Evolutionary conservation across 805 yeast genomes (phyloP), one percentile per base, ranked within the genome.

Genomic region (Ogataea angusta): DNA sequence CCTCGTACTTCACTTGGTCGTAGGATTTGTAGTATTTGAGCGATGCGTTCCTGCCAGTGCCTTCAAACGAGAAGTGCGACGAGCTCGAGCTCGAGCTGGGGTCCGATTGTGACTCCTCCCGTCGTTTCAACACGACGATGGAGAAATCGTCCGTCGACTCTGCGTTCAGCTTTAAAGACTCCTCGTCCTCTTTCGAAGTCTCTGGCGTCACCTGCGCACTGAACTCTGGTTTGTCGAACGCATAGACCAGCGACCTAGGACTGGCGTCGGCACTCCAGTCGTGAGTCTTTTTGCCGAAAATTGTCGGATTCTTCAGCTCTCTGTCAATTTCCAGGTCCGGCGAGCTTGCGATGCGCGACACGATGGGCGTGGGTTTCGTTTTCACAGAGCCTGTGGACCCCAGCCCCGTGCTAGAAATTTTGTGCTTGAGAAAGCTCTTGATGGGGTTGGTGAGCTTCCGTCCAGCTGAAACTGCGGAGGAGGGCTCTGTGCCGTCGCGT

Each of bases 21-120:
- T 46, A 39, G 6, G 64, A 59, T 38, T 66, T 66, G 38, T 66
- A 66, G 45, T 64, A 66, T 30, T 57, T 60, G 13, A 66, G 56
- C 4, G 70, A 65, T 0, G 67, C 54, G 34, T 63, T 64, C 21
- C 71, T 45, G 12, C 67, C 67, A 5, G 57, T 51, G 2, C 55
- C 57, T 36, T 59, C 62, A 28, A 66, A 66, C 1, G 71, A 66
- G 36, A 66, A 66, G 34, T 54, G 46, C 1, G 65, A 57, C 1
- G 66, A 60, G 6, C 48, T 41, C 14, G 58, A 48, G 18, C 37
- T 40, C 16, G 59, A 48, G 25, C 34, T 23, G n/a, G 36, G 16
- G 5, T 19, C 39, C 5, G 36, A 12, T 35, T 39, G 12, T 21
- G 32, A n/a, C 36, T 40, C 34, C 14, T 27, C 34, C 12, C 34